phyloP scores from a whole-genome alignment of 352 stramenopile species.

The Phytophthora ramorum region DNA sequence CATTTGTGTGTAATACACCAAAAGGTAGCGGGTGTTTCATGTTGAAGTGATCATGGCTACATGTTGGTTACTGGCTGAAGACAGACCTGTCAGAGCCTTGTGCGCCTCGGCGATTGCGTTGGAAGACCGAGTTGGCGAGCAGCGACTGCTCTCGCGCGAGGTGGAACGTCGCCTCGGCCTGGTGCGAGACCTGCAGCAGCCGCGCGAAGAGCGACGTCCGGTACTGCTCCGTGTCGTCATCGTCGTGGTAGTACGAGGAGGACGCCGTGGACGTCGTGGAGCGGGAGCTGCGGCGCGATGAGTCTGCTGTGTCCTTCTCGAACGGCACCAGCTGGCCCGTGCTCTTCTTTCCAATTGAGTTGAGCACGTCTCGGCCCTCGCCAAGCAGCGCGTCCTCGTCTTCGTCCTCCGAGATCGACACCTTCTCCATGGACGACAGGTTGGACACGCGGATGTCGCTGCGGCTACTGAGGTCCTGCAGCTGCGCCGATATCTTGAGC shows the following conservation, averaged over 20 bases:
- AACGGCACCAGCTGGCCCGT: conserved; percentile 11
- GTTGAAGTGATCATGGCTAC: conserved; percentile 1
- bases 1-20: not conserved
- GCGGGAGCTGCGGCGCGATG: conserved; percentile 35
- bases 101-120: conserved; percentile 24
- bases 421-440: conserved; percentile 40
- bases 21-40: not conserved
- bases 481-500: conserved; percentile 38
- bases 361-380: conserved; percentile 41
- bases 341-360: conserved; percentile 46
- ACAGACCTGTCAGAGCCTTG: conserved; percentile 17
- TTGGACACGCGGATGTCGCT: conserved; percentile 38
- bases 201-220: conserved; percentile 45
- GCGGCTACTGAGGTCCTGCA: conserved; percentile 33
- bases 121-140: conserved; percentile 39
- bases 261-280: conserved; percentile 42
- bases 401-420: conserved; percentile 40
- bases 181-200: conserved; percentile 45
- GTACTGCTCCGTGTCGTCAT: conserved; percentile 39
- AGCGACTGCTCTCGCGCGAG: conserved; percentile 48
- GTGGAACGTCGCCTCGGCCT: conserved; percentile 52
- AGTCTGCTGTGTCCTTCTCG: conserved; percentile 35
- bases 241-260: conserved; percentile 33
- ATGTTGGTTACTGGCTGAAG: conserved; percentile 22
- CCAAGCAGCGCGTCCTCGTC: conserved; percentile 31